A percentile compares a stretch with the other conserved stretches of the same genome.
Conservation (phyloP, 1,284 basidiomycete genomes). For the Polyporus tsugae region DNA sequence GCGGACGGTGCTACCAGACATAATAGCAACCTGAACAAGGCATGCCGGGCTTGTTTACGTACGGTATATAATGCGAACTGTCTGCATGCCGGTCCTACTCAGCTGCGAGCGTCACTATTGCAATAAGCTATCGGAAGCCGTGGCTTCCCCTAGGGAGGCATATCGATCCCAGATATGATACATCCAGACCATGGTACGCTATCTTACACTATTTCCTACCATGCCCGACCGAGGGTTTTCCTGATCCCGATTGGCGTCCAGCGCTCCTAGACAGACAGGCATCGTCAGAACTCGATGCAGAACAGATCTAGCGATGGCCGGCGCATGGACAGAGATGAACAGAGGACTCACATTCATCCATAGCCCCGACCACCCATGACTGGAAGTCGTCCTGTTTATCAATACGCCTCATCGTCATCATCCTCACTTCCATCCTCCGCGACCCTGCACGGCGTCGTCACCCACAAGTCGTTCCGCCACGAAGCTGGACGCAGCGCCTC, state of each 20-base stretch:
- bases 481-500: slow-evolving; percentile 19
- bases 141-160: no score
- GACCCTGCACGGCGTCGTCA: neutral
- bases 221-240: neutral
- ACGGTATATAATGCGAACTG: neutral
- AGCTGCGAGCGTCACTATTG: neutral
- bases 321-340: neutral
- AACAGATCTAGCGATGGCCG: no score
- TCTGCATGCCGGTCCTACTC: neutral
- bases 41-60: no score
- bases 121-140: neutral
- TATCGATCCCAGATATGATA: neutral
- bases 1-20: neutral
- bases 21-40: neutral
- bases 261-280: neutral
- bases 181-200: neutral
- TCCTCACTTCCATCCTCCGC: neutral
- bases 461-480: slow-evolving; percentile 20
- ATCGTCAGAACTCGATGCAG: no score
- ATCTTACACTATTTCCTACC: neutral
- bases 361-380: slow-evolving; percentile 55
- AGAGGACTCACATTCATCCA: slow-evolving; percentile 23
- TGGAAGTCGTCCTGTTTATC: slow-evolving; percentile 43
- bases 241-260: neutral
- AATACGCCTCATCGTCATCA: slow-evolving; percentile 36